Evolutionary conservation across 495 filamentous ascomycete genomes (phyloP), one percentile per base, ranked within the genome.

Genomic region (Daldinia concentrica): DNA sequence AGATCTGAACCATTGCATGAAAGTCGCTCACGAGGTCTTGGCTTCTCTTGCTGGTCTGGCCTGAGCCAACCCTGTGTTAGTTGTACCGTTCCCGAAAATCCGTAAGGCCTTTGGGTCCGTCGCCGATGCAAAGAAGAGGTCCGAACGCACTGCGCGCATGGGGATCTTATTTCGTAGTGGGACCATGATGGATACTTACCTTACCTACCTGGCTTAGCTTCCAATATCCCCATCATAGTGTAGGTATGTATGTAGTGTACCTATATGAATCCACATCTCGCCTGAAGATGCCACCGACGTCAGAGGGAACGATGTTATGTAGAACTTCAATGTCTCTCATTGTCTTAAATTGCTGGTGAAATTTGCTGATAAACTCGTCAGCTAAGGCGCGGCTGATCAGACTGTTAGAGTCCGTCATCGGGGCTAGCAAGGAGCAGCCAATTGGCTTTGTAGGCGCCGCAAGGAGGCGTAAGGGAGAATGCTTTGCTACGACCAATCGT

Each of bases 371-470:
- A 36, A 12, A 36, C 34, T 36, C 12, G 12, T 60, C 22, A 64
- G 56, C 54, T 22, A 64, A 68, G 69, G 56, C 69, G 69, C 69
- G 69, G 69, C 69, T 72, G 69, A 72, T 30, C 43, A 34, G 43
- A 45, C 34, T 14, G 34, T 1, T 0, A 36, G 34, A 36, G 43
- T 30, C 56, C 30, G 50, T 50, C 22, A 29, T 51, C 27, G 7
- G 54, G 37, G 37, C 9, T 51, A 45, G n/a, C 27, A 27, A 48
- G 36, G 30, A 15, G 34, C n/a, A 48, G 43, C 39, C 34, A 59
- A 54, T 58, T 56, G 29, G 41, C 8, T 66, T 63, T 64, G 59
- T 69, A 73, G 69, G 71, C 71, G 71, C 71, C 43, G 36, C n/a
- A 36, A 15, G 19, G 58, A 39, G 39, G 36, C 62, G 30, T 37